phyloP scores from a whole-genome alignment of 495 filamentous ascomycete species.

The Diplogelasinospora grovesii region DNA sequence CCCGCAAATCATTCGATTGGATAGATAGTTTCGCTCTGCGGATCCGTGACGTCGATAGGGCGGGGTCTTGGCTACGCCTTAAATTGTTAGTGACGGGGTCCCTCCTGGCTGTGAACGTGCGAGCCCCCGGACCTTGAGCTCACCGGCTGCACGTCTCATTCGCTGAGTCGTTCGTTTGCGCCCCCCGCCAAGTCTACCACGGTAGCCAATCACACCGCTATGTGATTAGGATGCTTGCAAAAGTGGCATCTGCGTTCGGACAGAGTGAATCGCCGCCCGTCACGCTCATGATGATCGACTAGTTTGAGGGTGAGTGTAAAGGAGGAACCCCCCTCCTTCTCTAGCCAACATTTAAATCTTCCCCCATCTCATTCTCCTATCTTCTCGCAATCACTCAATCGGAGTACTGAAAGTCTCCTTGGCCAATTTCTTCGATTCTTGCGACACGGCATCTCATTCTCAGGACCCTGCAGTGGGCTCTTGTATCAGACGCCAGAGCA shows the following conservation, averaged over 20 bases:
- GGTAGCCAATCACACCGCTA: slow-evolving; percentile 16
- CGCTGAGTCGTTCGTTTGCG: not conserved
- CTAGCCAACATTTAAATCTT: not conserved
- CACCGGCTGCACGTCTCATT: slow-evolving; percentile 15
- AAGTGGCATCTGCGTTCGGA: slow-evolving; percentile 5
- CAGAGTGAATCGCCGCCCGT: slow-evolving; percentile 6
- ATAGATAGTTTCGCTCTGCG: slow-evolving; percentile 9
- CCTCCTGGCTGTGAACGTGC: slow-evolving; percentile 3
- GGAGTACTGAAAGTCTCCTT: not conserved
- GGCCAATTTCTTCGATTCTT: not conserved
- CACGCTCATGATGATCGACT: not conserved
- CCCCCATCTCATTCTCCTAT: not conserved
- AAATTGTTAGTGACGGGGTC: slow-evolving; percentile 13
- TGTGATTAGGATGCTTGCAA: slow-evolving; percentile 10
- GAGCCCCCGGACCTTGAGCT: not conserved
- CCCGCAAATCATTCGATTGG: slow-evolving; percentile 21
- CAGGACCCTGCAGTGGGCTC: no score
- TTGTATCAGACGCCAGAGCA: no score
- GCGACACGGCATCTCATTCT: no score
- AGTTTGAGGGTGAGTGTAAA: not conserved
- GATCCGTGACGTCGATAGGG: slow-evolving; percentile 21
- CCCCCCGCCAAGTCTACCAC: slow-evolving; percentile 1
- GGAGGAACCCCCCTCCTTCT: not conserved
- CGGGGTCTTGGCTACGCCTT: slow-evolving; percentile 11
- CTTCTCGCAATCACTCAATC: not conserved